Evolutionary conservation across 2,329 filamentous ascomycete genomes (phyloP).

Genomic region (Pseudocercospora vitis): DNA sequence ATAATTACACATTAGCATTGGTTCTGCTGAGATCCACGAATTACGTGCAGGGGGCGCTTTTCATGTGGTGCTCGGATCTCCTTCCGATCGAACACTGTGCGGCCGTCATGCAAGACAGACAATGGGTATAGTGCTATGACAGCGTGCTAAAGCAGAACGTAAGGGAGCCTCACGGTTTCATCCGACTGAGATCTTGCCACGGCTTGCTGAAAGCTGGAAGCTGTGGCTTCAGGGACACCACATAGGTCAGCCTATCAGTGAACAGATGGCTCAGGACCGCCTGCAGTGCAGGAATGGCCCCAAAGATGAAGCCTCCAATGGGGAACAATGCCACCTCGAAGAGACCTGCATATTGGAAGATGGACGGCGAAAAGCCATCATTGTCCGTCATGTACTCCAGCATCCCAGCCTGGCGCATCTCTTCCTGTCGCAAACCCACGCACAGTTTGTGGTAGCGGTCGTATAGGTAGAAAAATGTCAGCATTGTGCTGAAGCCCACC

Average conservation of each 20-base stretch:
- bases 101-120: slow-evolving; percentile 8
- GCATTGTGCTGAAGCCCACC: slow-evolving; percentile 62
- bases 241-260: slow-evolving; percentile 67
- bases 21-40: slow-evolving; percentile 4
- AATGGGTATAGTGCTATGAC: slow-evolving; percentile 1
- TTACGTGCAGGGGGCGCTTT: slow-evolving; percentile 4
- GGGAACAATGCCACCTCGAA: slow-evolving; percentile 70
- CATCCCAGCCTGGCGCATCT: slow-evolving; percentile 66
- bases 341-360: slow-evolving; percentile 40
- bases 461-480: slow-evolving; percentile 65
- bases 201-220: slow-evolving; percentile 18
- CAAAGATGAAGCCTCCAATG: slow-evolving; percentile 66
- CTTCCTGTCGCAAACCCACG: slow-evolving; percentile 60
- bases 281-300: slow-evolving; percentile 65
- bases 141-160: not conserved
- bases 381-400: slow-evolving; percentile 57
- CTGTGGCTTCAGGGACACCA: slow-evolving; percentile 67
- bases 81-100: not conserved
- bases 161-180: slow-evolving; percentile 24
- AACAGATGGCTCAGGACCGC: slow-evolving; percentile 70
- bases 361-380: slow-evolving; percentile 30
- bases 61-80: not conserved
- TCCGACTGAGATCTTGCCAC: slow-evolving; percentile 22
- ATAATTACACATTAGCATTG: slow-evolving; percentile 14
- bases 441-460: slow-evolving; percentile 65